These are phyloP conservation scores for Neckera pumila DNA, from an alignment of 225 moss, liverwort and hornwort species.

Conservation along the genomic window DNA sequence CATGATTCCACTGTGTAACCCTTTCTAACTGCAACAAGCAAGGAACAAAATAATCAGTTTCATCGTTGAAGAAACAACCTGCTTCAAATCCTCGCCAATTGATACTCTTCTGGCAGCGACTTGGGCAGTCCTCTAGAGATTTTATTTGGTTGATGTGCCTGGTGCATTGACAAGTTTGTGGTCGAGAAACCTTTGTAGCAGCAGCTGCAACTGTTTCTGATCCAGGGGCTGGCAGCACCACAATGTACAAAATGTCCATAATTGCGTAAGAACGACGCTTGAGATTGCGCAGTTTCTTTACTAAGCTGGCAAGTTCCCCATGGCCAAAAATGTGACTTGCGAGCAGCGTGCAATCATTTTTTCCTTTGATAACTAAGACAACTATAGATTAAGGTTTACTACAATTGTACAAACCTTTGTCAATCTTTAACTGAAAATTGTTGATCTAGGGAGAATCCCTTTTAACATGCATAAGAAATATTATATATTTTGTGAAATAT, in stretches of 20 bases:
- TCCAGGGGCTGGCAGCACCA: slow-evolving; percentile 33
- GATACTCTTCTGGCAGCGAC: background rate
- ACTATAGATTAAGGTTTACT: background rate
- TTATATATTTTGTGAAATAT: background rate
- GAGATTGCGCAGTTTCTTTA: background rate
- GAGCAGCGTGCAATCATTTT: background rate
- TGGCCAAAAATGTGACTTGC: background rate
- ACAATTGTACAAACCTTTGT: background rate
- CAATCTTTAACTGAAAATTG: background rate
- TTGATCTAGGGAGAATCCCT: no score
- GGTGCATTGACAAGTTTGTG: slow-evolving; percentile 40
- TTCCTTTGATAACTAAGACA: background rate
- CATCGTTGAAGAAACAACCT: background rate
- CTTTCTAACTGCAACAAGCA: background rate
- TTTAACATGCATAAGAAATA: background rate
- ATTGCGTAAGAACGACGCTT: background rate
- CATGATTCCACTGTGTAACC: background rate
- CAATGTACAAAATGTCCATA: background rate
- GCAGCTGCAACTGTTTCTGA: slow-evolving; percentile 41
- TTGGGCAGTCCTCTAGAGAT: background rate
- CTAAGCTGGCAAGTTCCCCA: background rate
- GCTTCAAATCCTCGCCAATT: background rate
- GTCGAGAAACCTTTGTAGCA: slow-evolving; percentile 33
- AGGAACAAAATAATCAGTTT: background rate
- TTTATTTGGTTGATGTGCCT: slow-evolving; percentile 10